Percentiles rank a stretch among this genome's conserved stretches.
Conservation (phyloP, 148 eudicot species). For the Euryodendron excelsum region DNA sequence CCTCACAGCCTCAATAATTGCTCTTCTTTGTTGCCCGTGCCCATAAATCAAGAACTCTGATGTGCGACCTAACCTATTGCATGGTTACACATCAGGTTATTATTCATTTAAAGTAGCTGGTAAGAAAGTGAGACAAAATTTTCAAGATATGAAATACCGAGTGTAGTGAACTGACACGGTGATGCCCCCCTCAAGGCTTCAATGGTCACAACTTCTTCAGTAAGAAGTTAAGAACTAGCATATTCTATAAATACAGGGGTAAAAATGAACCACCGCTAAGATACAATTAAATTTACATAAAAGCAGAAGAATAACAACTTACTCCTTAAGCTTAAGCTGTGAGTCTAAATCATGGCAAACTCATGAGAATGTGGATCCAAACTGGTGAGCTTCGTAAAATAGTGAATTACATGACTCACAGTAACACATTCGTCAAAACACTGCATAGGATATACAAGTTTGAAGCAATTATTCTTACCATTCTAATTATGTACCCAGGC, state of each 20-base stretch:
- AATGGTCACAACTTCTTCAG: slow-evolving; percentile 1
- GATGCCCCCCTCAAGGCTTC: not conserved
- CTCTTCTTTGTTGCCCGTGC: slow-evolving; percentile 93
- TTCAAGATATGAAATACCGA: not conserved
- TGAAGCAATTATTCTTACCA: not conserved
- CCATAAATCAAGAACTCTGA: slow-evolving; percentile 87
- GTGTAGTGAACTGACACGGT: not conserved
- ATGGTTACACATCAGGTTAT: slow-evolving; percentile 7
- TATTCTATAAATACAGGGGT: not conserved
- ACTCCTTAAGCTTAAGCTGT: not conserved
- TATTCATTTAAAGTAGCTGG: not conserved
- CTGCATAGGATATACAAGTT: not conserved
- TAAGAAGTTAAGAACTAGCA: not conserved
- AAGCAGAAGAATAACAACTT: not conserved
- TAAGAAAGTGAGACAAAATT: not conserved
- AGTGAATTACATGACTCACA: too few species aligned
- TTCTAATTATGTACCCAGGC: not conserved
- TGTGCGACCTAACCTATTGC: slow-evolving; percentile 72
- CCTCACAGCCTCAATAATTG: slow-evolving; percentile 86
- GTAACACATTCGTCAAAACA: not conserved
- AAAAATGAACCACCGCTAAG: not conserved
- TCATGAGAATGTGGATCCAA: too few species aligned
- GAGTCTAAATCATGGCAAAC: too few species aligned
- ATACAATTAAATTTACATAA: not conserved
- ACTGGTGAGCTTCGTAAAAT: too few species aligned